A percentile compares a stretch with the other conserved stretches of the same genome.
phyloP scores from a whole-genome alignment of 1,284 basidiomycete genomes.

The Tilletia horrida region DNA sequence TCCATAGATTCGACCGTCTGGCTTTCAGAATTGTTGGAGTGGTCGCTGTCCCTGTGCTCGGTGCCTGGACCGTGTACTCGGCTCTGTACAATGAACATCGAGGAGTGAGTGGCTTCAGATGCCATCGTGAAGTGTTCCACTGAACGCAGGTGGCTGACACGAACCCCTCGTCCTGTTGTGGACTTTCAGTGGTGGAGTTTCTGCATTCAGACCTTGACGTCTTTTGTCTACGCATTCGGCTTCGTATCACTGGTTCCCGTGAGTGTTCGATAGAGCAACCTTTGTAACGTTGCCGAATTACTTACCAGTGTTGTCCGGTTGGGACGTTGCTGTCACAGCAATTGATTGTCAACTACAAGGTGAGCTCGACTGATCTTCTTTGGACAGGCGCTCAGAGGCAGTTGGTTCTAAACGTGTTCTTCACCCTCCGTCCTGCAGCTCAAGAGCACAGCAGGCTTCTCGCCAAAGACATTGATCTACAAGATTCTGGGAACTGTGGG shows the following conservation, averaged over 20 bases:
- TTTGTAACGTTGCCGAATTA: not conserved
- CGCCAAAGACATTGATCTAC: slow-evolving; percentile 95
- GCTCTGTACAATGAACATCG: slow-evolving; percentile 65
- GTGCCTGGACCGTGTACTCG: slow-evolving; percentile 84
- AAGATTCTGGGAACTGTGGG: slow-evolving; percentile 77
- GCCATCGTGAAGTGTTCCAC: no score
- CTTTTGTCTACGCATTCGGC: slow-evolving; percentile 92
- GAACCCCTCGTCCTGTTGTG: no score
- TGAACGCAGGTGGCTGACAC: no score
- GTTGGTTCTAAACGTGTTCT: no score
- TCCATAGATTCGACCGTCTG: slow-evolving; percentile 64
- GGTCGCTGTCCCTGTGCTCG: slow-evolving; percentile 76
- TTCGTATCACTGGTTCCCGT: slow-evolving; percentile 67
- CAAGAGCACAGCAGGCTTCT: slow-evolving; percentile 84
- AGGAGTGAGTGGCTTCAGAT: slow-evolving; percentile 56
- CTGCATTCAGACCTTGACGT: slow-evolving; percentile 73
- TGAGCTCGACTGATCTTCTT: no score
- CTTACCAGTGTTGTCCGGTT: not conserved
- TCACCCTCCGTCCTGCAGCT: slow-evolving; percentile 16
- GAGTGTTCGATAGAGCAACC: slow-evolving; percentile 25
- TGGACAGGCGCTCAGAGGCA: no score
- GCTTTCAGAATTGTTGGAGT: slow-evolving; percentile 88
- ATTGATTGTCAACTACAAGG: slow-evolving; percentile 13
- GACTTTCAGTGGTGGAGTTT: slow-evolving; percentile 77
- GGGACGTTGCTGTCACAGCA: not conserved